Percentiles rank a stretch among this genome's conserved stretches.
Conservation (phyloP, 2,329 filamentous ascomycete genomes). For the Bipolaris oryzae region DNA sequence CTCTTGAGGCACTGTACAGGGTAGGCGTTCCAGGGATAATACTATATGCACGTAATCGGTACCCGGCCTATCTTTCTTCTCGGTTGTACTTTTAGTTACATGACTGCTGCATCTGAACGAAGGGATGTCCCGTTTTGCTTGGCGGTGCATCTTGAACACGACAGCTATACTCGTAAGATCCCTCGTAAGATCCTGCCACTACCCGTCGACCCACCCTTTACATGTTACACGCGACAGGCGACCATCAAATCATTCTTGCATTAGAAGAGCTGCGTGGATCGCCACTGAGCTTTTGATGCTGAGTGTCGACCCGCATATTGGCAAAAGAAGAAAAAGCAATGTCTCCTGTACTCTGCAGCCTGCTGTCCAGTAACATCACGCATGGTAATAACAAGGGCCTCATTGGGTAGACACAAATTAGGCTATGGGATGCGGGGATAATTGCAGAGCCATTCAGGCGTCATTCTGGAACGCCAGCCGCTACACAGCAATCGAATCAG, state of each 20-base stretch:
- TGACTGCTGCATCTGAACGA: slow-evolving; percentile 11
- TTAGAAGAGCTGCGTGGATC: not conserved
- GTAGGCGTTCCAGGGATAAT: slow-evolving; percentile 1
- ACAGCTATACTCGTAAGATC: no score
- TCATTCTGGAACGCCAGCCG: not conserved
- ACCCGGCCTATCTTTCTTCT: not conserved
- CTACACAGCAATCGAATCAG: not conserved
- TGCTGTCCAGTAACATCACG: not conserved
- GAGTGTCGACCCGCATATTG: not conserved
- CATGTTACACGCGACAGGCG: slow-evolving; percentile 16
- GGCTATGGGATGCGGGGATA: not conserved
- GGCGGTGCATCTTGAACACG: slow-evolving; percentile 9
- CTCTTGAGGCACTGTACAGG: slow-evolving; percentile 1
- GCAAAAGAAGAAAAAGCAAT: not conserved
- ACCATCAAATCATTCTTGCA: not conserved
- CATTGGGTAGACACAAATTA: slow-evolving; percentile 18
- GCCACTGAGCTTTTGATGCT: not conserved
- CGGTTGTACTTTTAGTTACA: slow-evolving; percentile 12
- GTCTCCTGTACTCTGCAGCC: not conserved
- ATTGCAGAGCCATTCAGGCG: not conserved
- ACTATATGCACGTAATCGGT: slow-evolving; percentile 8
- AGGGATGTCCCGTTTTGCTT: slow-evolving; percentile 20
- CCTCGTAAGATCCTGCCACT: slow-evolving; percentile 15
- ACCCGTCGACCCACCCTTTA: slow-evolving; percentile 6
- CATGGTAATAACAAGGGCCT: slow-evolving; percentile 20